phyloP scores from a whole-genome alignment of 1,139 yeast genomes.

The Yamadazyma sp. region DNA sequence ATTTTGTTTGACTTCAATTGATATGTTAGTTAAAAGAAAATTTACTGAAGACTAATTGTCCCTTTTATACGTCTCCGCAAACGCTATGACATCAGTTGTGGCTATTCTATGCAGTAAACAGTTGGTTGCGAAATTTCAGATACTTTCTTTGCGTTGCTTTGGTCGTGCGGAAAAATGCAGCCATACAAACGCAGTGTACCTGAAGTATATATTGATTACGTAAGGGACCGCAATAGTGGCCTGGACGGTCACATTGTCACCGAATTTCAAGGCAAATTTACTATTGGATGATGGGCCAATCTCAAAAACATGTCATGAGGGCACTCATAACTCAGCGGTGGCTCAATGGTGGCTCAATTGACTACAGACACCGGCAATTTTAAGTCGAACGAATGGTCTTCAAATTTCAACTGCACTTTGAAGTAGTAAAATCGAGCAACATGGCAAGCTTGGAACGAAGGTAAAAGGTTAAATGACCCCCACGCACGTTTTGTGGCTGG shows the following conservation, averaged over 20 bases:
- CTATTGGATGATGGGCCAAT: no score
- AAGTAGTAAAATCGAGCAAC: constrained; percentile 1
- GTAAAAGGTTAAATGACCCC: background rate
- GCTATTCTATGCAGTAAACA: background rate
- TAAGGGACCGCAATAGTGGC: no score
- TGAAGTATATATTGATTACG: background rate
- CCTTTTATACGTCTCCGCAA: constrained; percentile 1
- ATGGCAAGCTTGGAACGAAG: background rate
- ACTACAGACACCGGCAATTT: constrained; percentile 4
- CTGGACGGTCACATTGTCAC: background rate
- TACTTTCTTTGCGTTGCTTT: background rate
- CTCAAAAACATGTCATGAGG: no score
- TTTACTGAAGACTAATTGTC: background rate
- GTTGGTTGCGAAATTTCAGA: constrained; percentile 5
- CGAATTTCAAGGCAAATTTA: background rate
- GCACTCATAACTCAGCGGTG: background rate
- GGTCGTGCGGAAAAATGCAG: background rate
- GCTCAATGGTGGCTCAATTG: constrained; percentile 1
- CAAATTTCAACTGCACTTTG: background rate
- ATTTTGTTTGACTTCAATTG: constrained; percentile 20
- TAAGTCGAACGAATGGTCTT: background rate
- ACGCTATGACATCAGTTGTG: constrained; percentile 1
- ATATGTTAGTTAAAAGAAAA: background rate
- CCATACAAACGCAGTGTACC: background rate
- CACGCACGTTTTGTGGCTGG: background rate